Evolutionary conservation across 2,329 filamentous ascomycete genomes (phyloP), one percentile per base, ranked within the genome.

Genomic region (Colletotrichum salicis): DNA sequence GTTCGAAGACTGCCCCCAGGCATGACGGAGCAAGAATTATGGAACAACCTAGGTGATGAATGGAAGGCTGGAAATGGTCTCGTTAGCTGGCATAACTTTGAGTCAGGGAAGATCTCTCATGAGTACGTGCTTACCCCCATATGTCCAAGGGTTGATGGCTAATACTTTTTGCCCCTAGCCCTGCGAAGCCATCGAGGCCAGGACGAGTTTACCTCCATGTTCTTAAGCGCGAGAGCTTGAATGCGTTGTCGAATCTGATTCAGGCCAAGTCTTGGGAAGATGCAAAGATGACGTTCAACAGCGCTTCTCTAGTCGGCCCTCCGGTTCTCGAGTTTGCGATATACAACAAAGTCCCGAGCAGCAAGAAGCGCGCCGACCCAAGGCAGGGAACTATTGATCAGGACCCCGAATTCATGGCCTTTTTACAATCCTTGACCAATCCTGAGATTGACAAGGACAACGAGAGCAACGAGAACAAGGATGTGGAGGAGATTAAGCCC

Each of bases 351-450:
- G 89, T 94, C 1, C 94, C 96, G 1, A 90, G 89, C 71, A 89
- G 87, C 45, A 94, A 94, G 80, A 89, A 90, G 61, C 91, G 94
- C 41, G 89, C 90, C 65, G 96, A 99, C 84, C 90, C 91, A 64
- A 91, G 95, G 15, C 94, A 97, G 80, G 96, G 96, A 64, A 97
- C 95, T 3, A 98, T 99, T 75, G 96, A 99, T 77, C 95, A 97
- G 79, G 96, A 99, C 78, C 91, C 94, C 0, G 96, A 98, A 76
- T 99, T 98, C 77, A 97, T 98, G 85, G 91, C 92, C 31, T 99
- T 98, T 80, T 87, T 99, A 8, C 93, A 97, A 80, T 93, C 90
- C 65, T 87, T 98, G 58, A 97, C 95, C 1, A 94, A 97, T 76
- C 89, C 89, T 1, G 81, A 82, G 10, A 83, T 84, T 1, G 77